Percentiles rank a stretch among this genome's conserved stretches.
phyloP scores from a whole-genome alignment of 495 filamentous ascomycete species.

The Trypethelium eluteriae region DNA sequence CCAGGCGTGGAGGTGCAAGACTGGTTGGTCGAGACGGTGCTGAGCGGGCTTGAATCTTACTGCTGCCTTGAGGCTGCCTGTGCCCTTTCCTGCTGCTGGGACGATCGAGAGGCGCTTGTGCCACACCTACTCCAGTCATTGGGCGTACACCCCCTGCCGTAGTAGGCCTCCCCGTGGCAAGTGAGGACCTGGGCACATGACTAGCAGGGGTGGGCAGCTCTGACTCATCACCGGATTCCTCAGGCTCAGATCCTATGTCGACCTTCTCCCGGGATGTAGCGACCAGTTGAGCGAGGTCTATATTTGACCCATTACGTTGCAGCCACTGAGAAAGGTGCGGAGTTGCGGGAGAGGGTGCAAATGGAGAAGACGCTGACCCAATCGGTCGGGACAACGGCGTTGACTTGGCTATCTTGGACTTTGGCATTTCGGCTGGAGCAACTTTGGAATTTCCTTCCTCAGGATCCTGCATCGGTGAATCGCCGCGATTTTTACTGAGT shows the following conservation, averaged over 20 bases:
- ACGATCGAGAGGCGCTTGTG: slow-evolving; percentile 16
- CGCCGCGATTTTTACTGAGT: not conserved
- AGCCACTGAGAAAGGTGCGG: slow-evolving; percentile 70
- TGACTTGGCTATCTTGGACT: slow-evolving; percentile 11
- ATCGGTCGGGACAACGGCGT: slow-evolving; percentile 17
- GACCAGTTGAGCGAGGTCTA: slow-evolving; percentile 56
- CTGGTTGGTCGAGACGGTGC: slow-evolving; percentile 14
- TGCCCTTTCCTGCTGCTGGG: slow-evolving; percentile 25
- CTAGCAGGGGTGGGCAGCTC: slow-evolving; percentile 39
- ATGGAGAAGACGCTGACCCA: slow-evolving; percentile 27
- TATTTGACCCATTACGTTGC: slow-evolving; percentile 53
- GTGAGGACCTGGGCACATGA: slow-evolving; percentile 20
- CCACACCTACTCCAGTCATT: slow-evolving; percentile 3
- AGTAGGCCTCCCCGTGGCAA: not conserved
- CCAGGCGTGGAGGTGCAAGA: not conserved
- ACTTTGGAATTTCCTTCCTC: not conserved
- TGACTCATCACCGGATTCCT: slow-evolving; percentile 42
- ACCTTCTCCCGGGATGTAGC: slow-evolving; percentile 49
- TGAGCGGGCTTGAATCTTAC: slow-evolving; percentile 2
- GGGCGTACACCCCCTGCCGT: slow-evolving; percentile 1
- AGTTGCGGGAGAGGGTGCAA: slow-evolving; percentile 57
- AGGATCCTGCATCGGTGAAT: not conserved
- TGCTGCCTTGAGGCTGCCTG: slow-evolving; percentile 12
- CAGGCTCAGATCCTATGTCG: slow-evolving; percentile 42
- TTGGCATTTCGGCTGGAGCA: not conserved